These are phyloP conservation scores for Penicillium macrosclerotiorum DNA, from an alignment of 495 filamentous ascomycete species.

Conservation along the genomic window DNA sequence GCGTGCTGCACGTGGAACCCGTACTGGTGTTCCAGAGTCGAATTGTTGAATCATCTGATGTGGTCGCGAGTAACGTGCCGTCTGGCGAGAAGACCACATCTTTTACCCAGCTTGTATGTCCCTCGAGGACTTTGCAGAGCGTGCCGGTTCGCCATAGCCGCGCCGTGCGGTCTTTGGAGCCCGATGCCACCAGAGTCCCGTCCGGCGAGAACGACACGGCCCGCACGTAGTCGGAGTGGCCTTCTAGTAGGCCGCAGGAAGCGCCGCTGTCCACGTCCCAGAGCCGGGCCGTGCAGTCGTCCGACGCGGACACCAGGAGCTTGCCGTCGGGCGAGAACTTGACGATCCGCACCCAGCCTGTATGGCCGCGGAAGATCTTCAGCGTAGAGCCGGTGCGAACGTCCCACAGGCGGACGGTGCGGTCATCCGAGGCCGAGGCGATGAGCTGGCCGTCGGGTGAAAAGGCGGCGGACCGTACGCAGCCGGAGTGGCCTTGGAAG, in stretches of 20 bases:
- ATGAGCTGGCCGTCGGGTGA: constrained; percentile 23
- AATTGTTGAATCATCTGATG: not conserved
- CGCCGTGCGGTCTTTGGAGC: constrained; percentile 2
- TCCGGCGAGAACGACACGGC: constrained; percentile 10
- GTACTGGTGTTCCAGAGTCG: constrained; percentile 1
- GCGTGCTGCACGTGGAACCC: not conserved
- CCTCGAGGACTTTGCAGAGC: not conserved
- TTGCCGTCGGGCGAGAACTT: constrained; percentile 23
- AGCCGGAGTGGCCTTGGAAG: constrained; percentile 14
- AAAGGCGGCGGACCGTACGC: constrained; percentile 19
- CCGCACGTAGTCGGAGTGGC: constrained; percentile 6
- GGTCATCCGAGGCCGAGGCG: constrained; percentile 26
- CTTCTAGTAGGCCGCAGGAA: not conserved
- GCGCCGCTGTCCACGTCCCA: constrained; percentile 23
- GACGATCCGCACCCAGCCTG: constrained; percentile 11
- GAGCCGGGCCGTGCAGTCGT: constrained; percentile 30
- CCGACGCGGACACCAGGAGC: constrained; percentile 16
- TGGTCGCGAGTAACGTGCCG: not conserved
- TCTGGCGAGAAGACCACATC: constrained; percentile 5
- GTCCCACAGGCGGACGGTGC: constrained; percentile 38
- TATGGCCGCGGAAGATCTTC: constrained; percentile 14
- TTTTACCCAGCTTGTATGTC: constrained; percentile 6
- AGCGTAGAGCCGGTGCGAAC: constrained; percentile 8
- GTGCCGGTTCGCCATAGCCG: not conserved
- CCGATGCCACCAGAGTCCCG: not conserved